Base-by-base conservation (phyloP, 352 stramenopile genomes). In the Pythium apleroticum region DNA sequence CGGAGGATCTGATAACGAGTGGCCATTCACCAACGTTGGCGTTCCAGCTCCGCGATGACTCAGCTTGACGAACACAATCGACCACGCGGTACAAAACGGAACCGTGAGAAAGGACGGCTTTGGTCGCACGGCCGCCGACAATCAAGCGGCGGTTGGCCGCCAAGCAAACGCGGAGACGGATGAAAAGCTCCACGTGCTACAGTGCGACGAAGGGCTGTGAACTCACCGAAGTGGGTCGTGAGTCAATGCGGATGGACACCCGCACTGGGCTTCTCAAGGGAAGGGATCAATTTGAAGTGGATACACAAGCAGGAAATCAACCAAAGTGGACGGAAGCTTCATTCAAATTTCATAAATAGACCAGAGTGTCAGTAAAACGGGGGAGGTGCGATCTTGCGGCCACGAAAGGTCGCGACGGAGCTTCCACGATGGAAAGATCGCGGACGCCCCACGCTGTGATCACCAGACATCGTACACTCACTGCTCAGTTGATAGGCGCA, bases 271-370 rank as follows among this genome's bases (percentile, higher is more conserved):
- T 28, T 50, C 41, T 22, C n/a, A n/a, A n/a, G n/a, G n/a, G n/a
- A 46, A 24, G 2, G 19, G 37, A 46, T 46, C 17, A 12, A 9
- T 6, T 46, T 12, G 9, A 46, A 22, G 19, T 57, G 52, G 52
- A 57, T 57, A 57, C 28, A 57, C 31, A n/a, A 15, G 30, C 10
- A 2, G 10, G 11, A 43, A 57, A 57, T 45, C 35, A 30, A 17
- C 15, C 5, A 39, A 45, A 57, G 17, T 6, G 31, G 17, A 43
- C 8, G n/a, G 8, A 22, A 15, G 14, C n/a, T 55, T 9, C 6
- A 24, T 20, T 4, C 6, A 28, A 50, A 25, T 50, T 24, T 0
- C 43, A 14, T 3, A 30, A 25, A 17, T 50, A 50, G 43, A 14
- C 43, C 1, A n/a, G 1, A 5, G 5, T 20, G 52, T 59, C 31